phyloP scores from a whole-genome alignment of 108 stramenopile species.

The Phaeodactylum tricornutum region DNA sequence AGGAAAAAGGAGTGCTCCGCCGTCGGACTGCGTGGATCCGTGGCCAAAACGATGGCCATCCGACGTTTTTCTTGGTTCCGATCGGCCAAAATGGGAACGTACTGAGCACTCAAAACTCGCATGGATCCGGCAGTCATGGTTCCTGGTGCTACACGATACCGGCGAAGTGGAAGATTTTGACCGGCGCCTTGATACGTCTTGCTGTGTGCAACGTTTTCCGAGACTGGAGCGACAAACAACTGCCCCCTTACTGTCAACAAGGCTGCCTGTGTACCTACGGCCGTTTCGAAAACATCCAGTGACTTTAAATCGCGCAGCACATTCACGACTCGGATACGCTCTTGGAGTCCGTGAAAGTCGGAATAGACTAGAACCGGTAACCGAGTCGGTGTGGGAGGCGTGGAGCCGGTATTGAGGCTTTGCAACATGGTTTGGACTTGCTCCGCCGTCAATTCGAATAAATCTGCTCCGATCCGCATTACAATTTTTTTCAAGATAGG shows the following conservation, averaged over 20 bases:
- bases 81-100: conserved; percentile 29
- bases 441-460: conserved; percentile 26
- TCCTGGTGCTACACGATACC: conserved; percentile 57
- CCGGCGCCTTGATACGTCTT: conserved; percentile 31
- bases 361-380: conserved; percentile 52
- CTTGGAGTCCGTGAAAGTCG: conserved; percentile 56
- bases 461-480: conserved; percentile 55
- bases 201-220: conserved; percentile 6
- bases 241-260: conserved; percentile 51
- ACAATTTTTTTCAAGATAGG: conserved; percentile 26
- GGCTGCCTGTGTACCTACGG: conserved; percentile 28
- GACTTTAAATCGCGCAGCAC: conserved; percentile 14
- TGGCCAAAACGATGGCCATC: conserved; percentile 51
- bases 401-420: neutral
- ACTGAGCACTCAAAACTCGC: conserved; percentile 32
- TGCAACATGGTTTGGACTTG: conserved; percentile 12
- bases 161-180: conserved; percentile 40
- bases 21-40: conserved; percentile 52
- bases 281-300: conserved; percentile 35
- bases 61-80: conserved; percentile 16
- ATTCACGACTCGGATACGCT: conserved; percentile 35
- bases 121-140: conserved; percentile 36
- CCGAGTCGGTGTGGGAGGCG: neutral
- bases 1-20: conserved; percentile 69
- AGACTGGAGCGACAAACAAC: conserved; percentile 44